Percentiles rank a stretch among this genome's conserved stretches.
Conservation (phyloP, 2,329 filamentous ascomycete species). For the Aureobasidium sp. region DNA sequence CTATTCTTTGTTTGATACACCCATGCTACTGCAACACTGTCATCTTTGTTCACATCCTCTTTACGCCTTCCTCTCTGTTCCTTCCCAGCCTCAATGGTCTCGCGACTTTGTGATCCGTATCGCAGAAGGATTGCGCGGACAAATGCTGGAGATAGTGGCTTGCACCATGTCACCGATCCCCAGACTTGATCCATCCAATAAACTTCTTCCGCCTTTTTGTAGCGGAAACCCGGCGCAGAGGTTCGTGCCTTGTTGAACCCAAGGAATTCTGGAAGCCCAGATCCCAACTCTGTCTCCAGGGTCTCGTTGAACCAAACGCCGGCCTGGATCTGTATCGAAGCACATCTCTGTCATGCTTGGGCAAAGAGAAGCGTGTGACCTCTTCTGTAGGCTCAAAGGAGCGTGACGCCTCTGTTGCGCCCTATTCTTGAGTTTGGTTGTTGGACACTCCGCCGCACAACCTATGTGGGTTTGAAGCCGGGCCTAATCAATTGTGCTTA, state of each 20-base stretch:
- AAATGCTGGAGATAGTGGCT: constrained; percentile 13
- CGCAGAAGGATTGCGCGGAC: neutral
- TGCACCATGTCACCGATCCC: constrained; percentile 10
- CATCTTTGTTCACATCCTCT: neutral
- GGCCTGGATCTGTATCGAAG: constrained; percentile 1
- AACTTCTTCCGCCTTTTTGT: constrained; percentile 7
- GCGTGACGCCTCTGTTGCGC: constrained; percentile 1
- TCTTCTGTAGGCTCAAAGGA: neutral
- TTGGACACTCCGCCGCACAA: constrained; percentile 8
- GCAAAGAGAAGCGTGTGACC: neutral
- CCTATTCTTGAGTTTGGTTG: neutral
- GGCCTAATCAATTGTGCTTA: constrained; percentile 13
- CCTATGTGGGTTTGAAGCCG: constrained; percentile 11
- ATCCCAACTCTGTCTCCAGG: constrained; percentile 2
- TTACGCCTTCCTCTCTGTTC: neutral
- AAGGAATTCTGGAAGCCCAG: constrained; percentile 7
- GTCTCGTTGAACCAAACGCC: neutral
- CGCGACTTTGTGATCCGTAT: neutral
- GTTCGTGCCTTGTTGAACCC: constrained; percentile 8
- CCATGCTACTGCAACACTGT: neutral
- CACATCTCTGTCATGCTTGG: neutral
- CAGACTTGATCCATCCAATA: constrained; percentile 16
- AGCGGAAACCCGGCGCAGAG: constrained; percentile 5
- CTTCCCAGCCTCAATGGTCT: neutral
- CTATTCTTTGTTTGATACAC: neutral